Evolutionary conservation across 441 rosid genomes (phyloP), one percentile per base, ranked within the genome.

Genomic region (Gossypium davidsonii): DNA sequence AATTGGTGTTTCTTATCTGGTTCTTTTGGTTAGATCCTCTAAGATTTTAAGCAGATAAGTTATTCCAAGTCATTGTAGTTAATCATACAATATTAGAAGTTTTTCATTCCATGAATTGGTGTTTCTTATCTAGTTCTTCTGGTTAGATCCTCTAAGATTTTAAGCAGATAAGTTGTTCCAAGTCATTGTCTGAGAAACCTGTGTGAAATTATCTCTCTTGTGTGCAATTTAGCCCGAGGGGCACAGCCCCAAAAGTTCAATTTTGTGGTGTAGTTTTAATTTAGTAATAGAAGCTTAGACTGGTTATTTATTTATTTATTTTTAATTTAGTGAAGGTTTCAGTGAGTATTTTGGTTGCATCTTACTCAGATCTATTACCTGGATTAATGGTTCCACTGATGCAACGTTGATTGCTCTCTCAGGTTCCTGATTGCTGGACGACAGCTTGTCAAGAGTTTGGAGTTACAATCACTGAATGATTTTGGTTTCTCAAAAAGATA

Each of bases 401-500:
- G 17, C 57, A 18, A 66, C 64, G 60, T 37, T 18, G 58, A 21
- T 65, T 65, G 18, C 57, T 76, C 64, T 15, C 64, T 28, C 67
- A 93, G 99, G 99, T 94, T 96, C 77, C 74, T 91, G 83, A 83
- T 89, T 12, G 98, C 98, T 75, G 92, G 97, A 72, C 91, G 93
- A 66, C 99, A 96, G 82, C 92, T 96, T 65, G 91, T 89, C 4
- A 96, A 90, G 81, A 85, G 92, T 80, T 83, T 96, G 86, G 99
- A 96, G 83, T 79, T 89, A 72, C 97, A 90, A 77, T 91, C 98
- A 1, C 81, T 96, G 67, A 93, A 95, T 49, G 98, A 93, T 79
- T 83, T 95, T 57, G 99, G 99, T 44, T 95, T 93, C 79, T 91
- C 99, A 70, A 95, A 95, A 85, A 82, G 98, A 85, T 95, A 95